phyloP scores from a whole-genome alignment of 2,329 filamentous ascomycete genomes.

The Neurospora crassa region DNA sequence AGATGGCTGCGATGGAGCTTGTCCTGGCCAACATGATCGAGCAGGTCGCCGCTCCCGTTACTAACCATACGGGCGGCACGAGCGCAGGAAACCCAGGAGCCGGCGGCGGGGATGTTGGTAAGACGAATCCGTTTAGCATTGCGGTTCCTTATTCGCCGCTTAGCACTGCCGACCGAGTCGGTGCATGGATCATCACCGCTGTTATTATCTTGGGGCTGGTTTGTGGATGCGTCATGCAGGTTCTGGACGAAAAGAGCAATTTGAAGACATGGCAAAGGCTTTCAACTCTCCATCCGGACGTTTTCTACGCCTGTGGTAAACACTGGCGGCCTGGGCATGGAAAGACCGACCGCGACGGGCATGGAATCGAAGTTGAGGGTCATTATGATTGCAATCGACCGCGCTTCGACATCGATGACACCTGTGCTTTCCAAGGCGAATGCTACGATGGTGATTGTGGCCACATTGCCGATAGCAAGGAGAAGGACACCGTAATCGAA shows the following conservation, averaged over 20 bases:
- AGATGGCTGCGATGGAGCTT: conserved; percentile 60
- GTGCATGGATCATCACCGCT: conserved; percentile 35
- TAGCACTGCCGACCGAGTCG: conserved; percentile 54
- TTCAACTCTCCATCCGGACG: conserved; percentile 15
- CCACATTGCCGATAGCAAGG: neutral
- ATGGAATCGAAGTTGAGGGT: neutral
- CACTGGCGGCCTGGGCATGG: neutral
- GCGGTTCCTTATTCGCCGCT: conserved; percentile 27
- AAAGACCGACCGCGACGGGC: neutral
- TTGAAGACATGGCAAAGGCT: conserved; percentile 24
- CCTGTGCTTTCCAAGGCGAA: neutral
- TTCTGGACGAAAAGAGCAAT: conserved; percentile 37
- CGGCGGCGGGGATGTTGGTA: conserved; percentile 33
- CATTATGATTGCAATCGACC: neutral
- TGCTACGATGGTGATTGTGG: neutral
- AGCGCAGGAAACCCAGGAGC: conserved; percentile 30
- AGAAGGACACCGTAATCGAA: neutral
- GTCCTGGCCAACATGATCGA: conserved; percentile 52
- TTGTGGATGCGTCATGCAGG: conserved; percentile 39
- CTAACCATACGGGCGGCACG: conserved; percentile 46
- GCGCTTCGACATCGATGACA: neutral
- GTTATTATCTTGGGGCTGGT: conserved; percentile 45
- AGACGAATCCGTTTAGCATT: conserved; percentile 20
- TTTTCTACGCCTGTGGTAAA: conserved; percentile 1
- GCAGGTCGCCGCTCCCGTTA: conserved; percentile 32